Evolutionary conservation across 2,329 filamentous ascomycete genomes (phyloP).

Genomic region (Penicillium sp.): DNA sequence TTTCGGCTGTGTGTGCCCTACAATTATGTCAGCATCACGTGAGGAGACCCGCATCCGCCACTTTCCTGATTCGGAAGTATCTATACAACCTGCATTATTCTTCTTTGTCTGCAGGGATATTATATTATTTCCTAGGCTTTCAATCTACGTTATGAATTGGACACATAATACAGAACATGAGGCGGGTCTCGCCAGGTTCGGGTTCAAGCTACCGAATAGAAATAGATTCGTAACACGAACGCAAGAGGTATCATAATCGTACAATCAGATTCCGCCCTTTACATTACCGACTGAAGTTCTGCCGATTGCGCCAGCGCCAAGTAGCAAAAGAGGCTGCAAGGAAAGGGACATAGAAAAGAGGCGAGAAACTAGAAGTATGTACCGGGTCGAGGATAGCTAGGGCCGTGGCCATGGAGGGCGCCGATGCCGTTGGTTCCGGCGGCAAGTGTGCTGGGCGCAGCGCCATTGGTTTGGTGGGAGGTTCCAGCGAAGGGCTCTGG

Average conservation of each 20-base stretch:
- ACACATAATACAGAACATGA: background rate
- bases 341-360: constrained; percentile 20
- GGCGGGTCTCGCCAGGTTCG: background rate
- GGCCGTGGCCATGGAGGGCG: constrained; percentile 45
- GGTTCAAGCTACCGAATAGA: constrained; percentile 21
- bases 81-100: background rate
- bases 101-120: background rate
- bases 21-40: constrained; percentile 34
- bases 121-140: background rate
- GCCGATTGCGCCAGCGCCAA: constrained; percentile 24
- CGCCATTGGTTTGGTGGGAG: constrained; percentile 40
- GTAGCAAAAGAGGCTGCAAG: constrained; percentile 31
- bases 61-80: background rate
- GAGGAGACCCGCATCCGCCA: constrained; percentile 1
- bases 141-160: background rate
- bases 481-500: constrained; percentile 38
- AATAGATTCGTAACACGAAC: constrained; percentile 37
- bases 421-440: constrained; percentile 35
- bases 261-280: constrained; percentile 46
- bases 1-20: constrained; percentile 46
- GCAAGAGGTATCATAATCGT: constrained; percentile 52
- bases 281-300: constrained; percentile 35
- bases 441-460: constrained; percentile 32
- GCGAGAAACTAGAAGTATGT: constrained; percentile 45
- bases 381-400: constrained; percentile 45